Percentiles rank a stretch among this genome's conserved stretches.
phyloP scores from a whole-genome alignment of 805 yeast genomes.

The Saccharomyces jurei region DNA sequence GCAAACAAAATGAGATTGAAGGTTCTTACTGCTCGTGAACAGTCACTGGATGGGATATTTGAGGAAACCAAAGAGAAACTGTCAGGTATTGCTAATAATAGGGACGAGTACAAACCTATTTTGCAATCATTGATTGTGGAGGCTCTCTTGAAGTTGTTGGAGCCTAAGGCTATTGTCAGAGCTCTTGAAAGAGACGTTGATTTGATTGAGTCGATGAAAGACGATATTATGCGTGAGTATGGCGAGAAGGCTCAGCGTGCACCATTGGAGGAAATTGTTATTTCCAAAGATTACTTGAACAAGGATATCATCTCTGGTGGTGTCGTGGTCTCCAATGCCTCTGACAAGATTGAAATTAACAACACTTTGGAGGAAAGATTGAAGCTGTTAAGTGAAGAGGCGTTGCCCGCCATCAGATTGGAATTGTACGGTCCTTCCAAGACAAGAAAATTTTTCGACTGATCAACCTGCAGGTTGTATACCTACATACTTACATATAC shows the following conservation, averaged over 20 bases:
- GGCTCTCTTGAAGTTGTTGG: constrained; percentile 63
- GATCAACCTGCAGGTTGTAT: constrained; percentile 9
- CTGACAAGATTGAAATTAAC: constrained; percentile 80
- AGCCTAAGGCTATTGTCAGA: constrained; percentile 52
- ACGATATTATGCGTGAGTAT: constrained; percentile 54
- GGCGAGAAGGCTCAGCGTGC: constrained; percentile 53
- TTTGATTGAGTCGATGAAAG: constrained; percentile 37
- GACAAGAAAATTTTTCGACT: constrained; percentile 87
- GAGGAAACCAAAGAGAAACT: constrained; percentile 59
- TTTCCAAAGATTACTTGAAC: constrained; percentile 55
- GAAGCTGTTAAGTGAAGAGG: constrained; percentile 67
- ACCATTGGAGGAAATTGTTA: constrained; percentile 31
- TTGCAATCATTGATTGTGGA: constrained; percentile 77
- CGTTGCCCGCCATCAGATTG: constrained; percentile 86
- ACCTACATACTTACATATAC: background rate
- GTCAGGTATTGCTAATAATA: constrained; percentile 42
- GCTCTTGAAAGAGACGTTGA: constrained; percentile 37
- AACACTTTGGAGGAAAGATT: constrained; percentile 95
- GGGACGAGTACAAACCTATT: constrained; percentile 60
- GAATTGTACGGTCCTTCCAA: constrained; percentile 81
- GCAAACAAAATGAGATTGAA: constrained; percentile 92
- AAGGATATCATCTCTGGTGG: constrained; percentile 74
- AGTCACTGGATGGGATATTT: constrained; percentile 66
- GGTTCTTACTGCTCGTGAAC: constrained; percentile 79
- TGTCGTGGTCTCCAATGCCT: constrained; percentile 56